Evolutionary conservation across 148 eudicot genomes (phyloP).

Genomic region (Polygonum maritimum): DNA sequence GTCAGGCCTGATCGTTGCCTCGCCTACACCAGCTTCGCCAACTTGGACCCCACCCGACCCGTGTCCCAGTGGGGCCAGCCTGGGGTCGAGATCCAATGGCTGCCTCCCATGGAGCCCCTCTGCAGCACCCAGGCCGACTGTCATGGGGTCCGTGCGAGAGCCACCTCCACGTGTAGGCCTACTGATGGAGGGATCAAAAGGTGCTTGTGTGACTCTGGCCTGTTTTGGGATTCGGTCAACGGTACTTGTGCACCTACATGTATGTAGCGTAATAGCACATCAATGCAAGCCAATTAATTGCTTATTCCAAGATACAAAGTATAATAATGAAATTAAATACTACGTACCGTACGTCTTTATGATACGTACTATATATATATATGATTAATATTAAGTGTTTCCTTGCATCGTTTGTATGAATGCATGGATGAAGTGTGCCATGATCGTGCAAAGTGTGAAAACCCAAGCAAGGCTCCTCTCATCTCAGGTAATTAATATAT

Average conservation of each 20-base stretch:
- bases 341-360: too few relatives aligned
- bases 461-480: too few relatives aligned
- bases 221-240: slow-evolving; percentile 53
- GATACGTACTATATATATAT: too few relatives aligned
- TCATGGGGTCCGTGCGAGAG: slow-evolving; percentile 21
- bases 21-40: slow-evolving; percentile 65
- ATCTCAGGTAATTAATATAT: too few relatives aligned
- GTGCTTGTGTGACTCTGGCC: slow-evolving; percentile 54
- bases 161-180: slow-evolving; percentile 55
- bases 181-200: slow-evolving; percentile 32
- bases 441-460: too few relatives aligned
- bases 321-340: too few relatives aligned
- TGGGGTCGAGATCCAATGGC: slow-evolving; percentile 76
- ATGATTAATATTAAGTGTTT: too few relatives aligned
- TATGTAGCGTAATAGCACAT: neutral
- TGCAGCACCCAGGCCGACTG: slow-evolving; percentile 58
- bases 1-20: slow-evolving; percentile 40
- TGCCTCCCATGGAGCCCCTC: slow-evolving; percentile 50
- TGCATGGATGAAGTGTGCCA: too few relatives aligned
- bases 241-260: slow-evolving; percentile 31
- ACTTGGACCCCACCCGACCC: slow-evolving; percentile 44
- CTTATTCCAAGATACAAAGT: too few relatives aligned
- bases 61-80: slow-evolving; percentile 58
- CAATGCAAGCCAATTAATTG: too few relatives aligned
- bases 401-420: too few relatives aligned